phyloP scores from a whole-genome alignment of 495 filamentous ascomycete genomes.

The Penicillium steckii region DNA sequence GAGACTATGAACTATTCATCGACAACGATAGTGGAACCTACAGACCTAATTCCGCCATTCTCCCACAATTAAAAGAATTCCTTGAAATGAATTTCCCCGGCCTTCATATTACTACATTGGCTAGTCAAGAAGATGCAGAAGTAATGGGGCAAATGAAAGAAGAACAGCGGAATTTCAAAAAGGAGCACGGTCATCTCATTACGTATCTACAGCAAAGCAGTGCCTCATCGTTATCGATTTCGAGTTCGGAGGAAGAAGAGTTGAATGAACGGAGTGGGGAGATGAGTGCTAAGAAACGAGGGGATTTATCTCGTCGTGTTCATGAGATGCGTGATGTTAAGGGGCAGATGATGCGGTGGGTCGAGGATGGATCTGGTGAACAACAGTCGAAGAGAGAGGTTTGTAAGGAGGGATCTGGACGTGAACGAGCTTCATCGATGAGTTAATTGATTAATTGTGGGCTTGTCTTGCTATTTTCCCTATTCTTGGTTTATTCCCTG shows the following conservation, averaged over 20 bases:
- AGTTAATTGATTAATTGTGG: slow-evolving; percentile 1
- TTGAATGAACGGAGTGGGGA: slow-evolving; percentile 55
- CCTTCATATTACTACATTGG: slow-evolving; percentile 64
- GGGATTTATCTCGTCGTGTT: slow-evolving; percentile 29
- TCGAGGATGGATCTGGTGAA: slow-evolving; percentile 28
- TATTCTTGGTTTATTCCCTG: neutral
- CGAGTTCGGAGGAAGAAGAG: slow-evolving; percentile 73
- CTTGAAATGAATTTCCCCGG: slow-evolving; percentile 70
- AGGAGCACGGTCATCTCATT: slow-evolving; percentile 59
- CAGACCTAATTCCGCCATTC: slow-evolving; percentile 71
- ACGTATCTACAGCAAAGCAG: slow-evolving; percentile 65
- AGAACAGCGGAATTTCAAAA: slow-evolving; percentile 62
- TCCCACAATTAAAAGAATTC: slow-evolving; percentile 69
- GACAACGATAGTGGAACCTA: slow-evolving; percentile 97
- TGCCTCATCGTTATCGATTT: slow-evolving; percentile 54
- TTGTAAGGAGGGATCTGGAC: slow-evolving; percentile 10
- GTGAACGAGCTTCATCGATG: slow-evolving; percentile 21
- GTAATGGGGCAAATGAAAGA: slow-evolving; percentile 59
- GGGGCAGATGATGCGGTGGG: slow-evolving; percentile 42
- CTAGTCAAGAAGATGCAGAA: slow-evolving; percentile 64
- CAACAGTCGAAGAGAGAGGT: slow-evolving; percentile 3
- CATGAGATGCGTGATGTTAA: slow-evolving; percentile 45
- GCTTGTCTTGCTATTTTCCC: neutral
- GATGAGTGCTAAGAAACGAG: slow-evolving; percentile 21
- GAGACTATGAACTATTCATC: slow-evolving; percentile 81